Conservation (phyloP, 306 rosid species). For the Neltuma alba region DNA sequence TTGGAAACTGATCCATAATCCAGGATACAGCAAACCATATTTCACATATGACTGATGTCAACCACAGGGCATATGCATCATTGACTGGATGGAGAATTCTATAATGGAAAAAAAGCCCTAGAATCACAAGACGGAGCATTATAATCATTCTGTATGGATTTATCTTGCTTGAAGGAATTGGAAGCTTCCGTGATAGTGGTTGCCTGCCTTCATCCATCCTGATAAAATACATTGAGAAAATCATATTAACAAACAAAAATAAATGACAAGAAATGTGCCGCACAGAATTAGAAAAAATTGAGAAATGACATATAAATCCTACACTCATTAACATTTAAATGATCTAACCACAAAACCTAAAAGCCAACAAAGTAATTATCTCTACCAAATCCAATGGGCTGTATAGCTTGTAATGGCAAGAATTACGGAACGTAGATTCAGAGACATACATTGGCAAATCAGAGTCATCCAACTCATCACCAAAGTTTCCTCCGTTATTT, state of each 20-base stretch:
- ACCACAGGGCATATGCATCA: slow-evolving; percentile 94
- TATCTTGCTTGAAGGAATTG: slow-evolving; percentile 92
- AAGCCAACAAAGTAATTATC: no score
- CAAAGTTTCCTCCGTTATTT: slow-evolving; percentile 50
- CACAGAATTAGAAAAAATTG: slow-evolving; percentile 25
- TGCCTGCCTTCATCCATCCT: slow-evolving; percentile 99
- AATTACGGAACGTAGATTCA: no score
- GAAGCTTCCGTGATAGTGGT: slow-evolving; percentile 88
- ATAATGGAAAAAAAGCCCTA: slow-evolving; percentile 86
- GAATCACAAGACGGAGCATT: slow-evolving; percentile 76
- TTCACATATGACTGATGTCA: slow-evolving; percentile 96
- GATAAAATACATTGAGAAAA: slow-evolving; percentile 34
- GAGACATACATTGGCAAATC: slow-evolving; percentile 83
- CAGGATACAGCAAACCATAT: slow-evolving; percentile 98
- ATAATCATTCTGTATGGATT: slow-evolving; percentile 93
- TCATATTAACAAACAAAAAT: slow-evolving; percentile 14
- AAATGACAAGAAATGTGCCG: not conserved
- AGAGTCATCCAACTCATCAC: slow-evolving; percentile 72
- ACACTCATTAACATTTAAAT: not conserved
- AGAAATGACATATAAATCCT: slow-evolving; percentile 2
- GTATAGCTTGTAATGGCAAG: no score
- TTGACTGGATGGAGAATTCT: slow-evolving; percentile 93
- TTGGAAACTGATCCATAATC: slow-evolving; percentile 97
- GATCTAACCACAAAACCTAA: not conserved
- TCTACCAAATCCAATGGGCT: no score